A percentile compares a stretch with the other conserved stretches of the same genome.
Conservation (phyloP, 106 monocot genomes). For the Dendrobium nobile region DNA sequence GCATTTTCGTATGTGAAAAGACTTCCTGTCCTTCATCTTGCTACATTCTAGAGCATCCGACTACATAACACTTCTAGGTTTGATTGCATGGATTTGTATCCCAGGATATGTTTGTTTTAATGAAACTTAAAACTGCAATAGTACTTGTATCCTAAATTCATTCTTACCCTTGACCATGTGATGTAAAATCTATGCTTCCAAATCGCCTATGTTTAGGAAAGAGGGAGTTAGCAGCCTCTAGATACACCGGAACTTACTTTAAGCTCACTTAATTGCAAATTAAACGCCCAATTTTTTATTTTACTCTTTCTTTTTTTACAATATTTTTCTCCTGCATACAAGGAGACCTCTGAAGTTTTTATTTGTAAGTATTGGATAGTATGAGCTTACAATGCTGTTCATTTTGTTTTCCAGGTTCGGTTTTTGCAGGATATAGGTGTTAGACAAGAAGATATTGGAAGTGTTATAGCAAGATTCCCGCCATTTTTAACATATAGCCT, state of each 20-base stretch:
- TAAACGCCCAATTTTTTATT: too few relatives aligned
- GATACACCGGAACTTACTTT: too few relatives aligned
- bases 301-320: background rate
- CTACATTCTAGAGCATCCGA: too few relatives aligned
- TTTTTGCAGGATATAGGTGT: conserved; percentile 91
- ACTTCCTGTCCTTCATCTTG: too few relatives aligned
- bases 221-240: too few relatives aligned
- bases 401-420: conserved; percentile 45
- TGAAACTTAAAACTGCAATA: background rate
- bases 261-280: too few relatives aligned
- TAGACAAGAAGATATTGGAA: conserved; percentile 66
- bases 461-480: conserved; percentile 74
- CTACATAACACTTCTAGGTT: too few relatives aligned
- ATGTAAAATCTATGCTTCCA: background rate
- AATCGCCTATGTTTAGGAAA: too few relatives aligned
- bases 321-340: background rate
- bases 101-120: background rate
- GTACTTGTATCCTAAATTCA: background rate
- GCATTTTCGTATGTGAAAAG: background rate
- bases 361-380: background rate
- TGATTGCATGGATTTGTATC: too few relatives aligned
- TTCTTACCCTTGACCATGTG: background rate
- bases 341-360: background rate
- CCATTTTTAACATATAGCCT: conserved; percentile 80
- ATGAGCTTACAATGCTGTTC: conserved; percentile 5